Conservation (phyloP, 805 yeast genomes). For the Blastobotrys peoriensis region DNA sequence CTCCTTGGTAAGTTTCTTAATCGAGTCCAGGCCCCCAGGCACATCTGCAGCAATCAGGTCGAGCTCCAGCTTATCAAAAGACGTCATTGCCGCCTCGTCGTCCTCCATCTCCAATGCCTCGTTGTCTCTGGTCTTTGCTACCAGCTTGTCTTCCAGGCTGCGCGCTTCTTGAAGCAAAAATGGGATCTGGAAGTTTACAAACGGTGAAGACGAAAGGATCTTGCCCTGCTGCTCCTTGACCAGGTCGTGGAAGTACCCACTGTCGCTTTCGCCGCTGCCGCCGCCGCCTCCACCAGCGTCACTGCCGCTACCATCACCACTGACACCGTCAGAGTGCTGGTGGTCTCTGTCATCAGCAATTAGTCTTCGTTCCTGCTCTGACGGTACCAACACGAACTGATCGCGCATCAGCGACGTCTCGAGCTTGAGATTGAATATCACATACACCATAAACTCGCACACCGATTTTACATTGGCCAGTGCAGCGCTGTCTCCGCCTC, state of each 20-base stretch:
- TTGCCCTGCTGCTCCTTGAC: constrained; percentile 32
- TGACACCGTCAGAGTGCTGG: not conserved
- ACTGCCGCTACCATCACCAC: no score
- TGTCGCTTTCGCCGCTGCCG: constrained; percentile 11
- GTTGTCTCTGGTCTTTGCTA: constrained; percentile 15
- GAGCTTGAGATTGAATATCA: constrained; percentile 68
- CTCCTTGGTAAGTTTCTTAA: constrained; percentile 34
- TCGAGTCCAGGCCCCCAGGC: constrained; percentile 36
- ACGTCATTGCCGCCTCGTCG: constrained; percentile 5
- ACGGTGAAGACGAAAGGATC: constrained; percentile 76
- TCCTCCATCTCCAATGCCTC: constrained; percentile 11
- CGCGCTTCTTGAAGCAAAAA: constrained; percentile 51
- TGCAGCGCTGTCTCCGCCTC: constrained; percentile 65
- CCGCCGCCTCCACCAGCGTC: not conserved
- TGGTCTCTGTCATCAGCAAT: not conserved
- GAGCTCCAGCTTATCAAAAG: not conserved
- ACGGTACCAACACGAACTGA: constrained; percentile 46
- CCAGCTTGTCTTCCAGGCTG: constrained; percentile 40
- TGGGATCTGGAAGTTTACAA: constrained; percentile 71
- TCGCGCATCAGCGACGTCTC: constrained; percentile 73
- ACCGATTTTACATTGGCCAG: constrained; percentile 69
- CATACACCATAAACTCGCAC: constrained; percentile 72
- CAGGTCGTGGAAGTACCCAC: constrained; percentile 19
- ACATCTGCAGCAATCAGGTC: constrained; percentile 19
- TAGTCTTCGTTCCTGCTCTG: constrained; percentile 3